Evolutionary conservation across 192 early-diverging fungal species (phyloP).

Genomic region (Entophlyctis helioformis): DNA sequence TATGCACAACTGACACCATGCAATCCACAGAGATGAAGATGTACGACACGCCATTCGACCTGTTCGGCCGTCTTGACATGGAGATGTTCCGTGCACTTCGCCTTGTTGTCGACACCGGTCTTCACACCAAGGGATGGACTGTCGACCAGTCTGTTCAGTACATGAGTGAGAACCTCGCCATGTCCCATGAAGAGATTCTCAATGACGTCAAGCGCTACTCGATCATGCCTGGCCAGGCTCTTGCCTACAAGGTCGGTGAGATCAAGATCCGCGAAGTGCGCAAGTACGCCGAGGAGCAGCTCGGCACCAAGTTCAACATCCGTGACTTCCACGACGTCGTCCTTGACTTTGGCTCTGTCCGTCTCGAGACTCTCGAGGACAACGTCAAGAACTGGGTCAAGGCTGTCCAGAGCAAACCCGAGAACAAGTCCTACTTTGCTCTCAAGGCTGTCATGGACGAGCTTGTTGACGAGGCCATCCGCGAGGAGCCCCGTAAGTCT

Average conservation of each 20-base stretch:
- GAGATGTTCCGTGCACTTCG: conserved; percentile 25
- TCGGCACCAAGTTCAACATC: conserved; percentile 21
- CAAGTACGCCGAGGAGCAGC: conserved; percentile 11
- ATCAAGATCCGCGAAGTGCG: conserved; percentile 21
- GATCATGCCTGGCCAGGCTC: conserved; percentile 22
- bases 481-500: no score
- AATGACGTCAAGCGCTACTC: conserved; percentile 20
- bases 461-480: no score
- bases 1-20: no score
- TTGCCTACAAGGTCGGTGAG: conserved; percentile 29
- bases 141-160: conserved; percentile 18
- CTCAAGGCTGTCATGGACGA: no score
- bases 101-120: conserved; percentile 26
- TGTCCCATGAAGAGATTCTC: conserved; percentile 9
- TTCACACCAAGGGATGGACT: conserved; percentile 24
- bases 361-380: no score
- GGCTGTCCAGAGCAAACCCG: no score
- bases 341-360: conserved; percentile 9
- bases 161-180: conserved; percentile 11
- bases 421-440: no score
- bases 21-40: conserved; percentile 23
- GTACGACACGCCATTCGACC: conserved; percentile 13
- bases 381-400: no score
- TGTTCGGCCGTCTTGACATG: conserved; percentile 17
- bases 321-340: conserved; percentile 20